Conservation (phyloP, 2,329 filamentous ascomycete genomes). For the Ceratocystis eucalypticola region DNA sequence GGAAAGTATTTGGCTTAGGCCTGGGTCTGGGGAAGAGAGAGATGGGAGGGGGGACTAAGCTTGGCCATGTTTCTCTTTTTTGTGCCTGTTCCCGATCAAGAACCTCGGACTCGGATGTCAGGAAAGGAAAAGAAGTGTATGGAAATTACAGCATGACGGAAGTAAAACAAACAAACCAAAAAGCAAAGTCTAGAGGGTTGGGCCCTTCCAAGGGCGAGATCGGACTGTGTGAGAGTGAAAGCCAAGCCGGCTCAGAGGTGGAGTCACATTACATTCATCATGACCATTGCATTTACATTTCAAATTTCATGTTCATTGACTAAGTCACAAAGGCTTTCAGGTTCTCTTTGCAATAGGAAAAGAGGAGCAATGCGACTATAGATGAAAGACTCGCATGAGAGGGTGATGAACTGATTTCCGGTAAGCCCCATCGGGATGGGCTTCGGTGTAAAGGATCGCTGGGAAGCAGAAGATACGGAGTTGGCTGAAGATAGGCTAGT, state of each 20-base stretch:
- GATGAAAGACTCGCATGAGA: not conserved
- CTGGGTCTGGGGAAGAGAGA: not conserved
- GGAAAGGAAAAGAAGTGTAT: not conserved
- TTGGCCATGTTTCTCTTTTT: not conserved
- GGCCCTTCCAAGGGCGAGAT: not conserved
- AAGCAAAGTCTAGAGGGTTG: not conserved
- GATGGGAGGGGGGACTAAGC: not conserved
- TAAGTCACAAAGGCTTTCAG: not conserved
- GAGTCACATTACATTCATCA: not conserved
- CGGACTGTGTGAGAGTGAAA: not conserved
- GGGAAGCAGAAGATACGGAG: not conserved
- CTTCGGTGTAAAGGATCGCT: slow-evolving; percentile 4
- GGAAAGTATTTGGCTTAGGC: not conserved
- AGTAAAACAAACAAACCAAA: not conserved
- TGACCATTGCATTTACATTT: not conserved
- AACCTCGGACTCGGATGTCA: slow-evolving; percentile 1
- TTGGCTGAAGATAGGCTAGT: not conserved
- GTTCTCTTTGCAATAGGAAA: not conserved
- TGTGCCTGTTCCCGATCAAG: not conserved
- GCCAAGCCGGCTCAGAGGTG: not conserved
- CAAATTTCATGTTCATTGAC: too few species aligned
- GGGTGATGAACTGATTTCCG: not conserved
- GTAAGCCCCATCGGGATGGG: not conserved
- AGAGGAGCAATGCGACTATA: not conserved
- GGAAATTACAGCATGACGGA: not conserved